Evolutionary conservation across 306 rosid species (phyloP), one percentile per base, ranked within the genome.

Genomic region (Trifolium dubium): DNA sequence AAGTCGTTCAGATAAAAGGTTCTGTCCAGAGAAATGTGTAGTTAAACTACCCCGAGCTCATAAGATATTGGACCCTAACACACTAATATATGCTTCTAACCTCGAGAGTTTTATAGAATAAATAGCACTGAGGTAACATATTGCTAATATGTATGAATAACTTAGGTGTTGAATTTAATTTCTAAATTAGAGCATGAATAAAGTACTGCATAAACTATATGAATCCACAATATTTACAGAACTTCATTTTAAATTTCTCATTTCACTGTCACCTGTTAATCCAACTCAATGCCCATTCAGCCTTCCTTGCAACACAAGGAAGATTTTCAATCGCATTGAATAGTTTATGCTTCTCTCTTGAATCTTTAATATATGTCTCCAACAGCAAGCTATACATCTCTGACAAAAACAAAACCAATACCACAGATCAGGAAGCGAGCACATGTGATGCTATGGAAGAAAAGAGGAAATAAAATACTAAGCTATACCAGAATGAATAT

Each of bases 371-470:
- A 67, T 76, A 89, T 31, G 98, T 90, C 87, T 92, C 98, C 82
- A 92, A 79, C 62, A 92, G 96, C 80, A 92, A 82, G 88, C 96
- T 92, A 83, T 92, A 92, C 98, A 90, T 90, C 84, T 88, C 98
- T 92, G 92, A 80, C 44, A 78, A 88, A 67, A 81, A 7, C 76
- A 88, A 67, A 81, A 7, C 51, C 59, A 68, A 79, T n/a, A 30
- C 35, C 51, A 11, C 69, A 18, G 31, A 59, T 73, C 75, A 85
- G 84, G 79, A 29, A 46, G 73, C 58, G 32, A 31, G 43, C 30
- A 72, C 46, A 66, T 11, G 67, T 60, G 51, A 74, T 55, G 44
- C 3, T 41, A 79, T 69, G 74, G 56, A 67, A 65, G 18, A 58
- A 54, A 43, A 69, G 37, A 40, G 67, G 60, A 34, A 39, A 58